Base-by-base conservation (phyloP, 2,329 filamentous ascomycete genomes). In the Neonectria neomacrospora region DNA sequence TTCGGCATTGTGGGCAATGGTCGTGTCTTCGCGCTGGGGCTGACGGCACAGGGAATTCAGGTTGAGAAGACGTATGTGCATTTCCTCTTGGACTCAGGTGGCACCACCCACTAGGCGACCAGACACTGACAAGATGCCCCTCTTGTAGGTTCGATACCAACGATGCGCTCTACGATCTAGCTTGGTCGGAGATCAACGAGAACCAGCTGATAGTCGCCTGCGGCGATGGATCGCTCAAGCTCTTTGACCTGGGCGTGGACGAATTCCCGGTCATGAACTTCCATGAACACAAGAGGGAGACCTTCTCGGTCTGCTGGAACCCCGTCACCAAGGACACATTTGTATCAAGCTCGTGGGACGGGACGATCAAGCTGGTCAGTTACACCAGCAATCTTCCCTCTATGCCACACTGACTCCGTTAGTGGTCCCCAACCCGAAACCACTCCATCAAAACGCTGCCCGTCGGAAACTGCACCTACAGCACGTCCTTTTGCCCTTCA, bases 1-100 rank as follows among this genome's bases (percentile, higher is more conserved):
- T 99, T 96, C 81, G 96, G 96, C 41, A 91, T 99, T 41, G 95
- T 99, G 37, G 96, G 96, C 51, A 99, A 99, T 82, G 96, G 96
- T 11, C 89, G 94, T 45, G 81, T 98, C 1, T 98, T 92, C 75
- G 89, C 95, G 61, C 84, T 98, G 26, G 91, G 90, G 30, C 81
- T 99, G 67, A 96, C 93, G 3, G 86, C 93, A 0, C 88, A 92
- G 64, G 96, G 96, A 10, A 91, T 97, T 61, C 88, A 91, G 57
- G 88, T 93, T 53, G 90, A 96, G 77, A 96, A 96, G 84, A 91
- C 87, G 90, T 95, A 76, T 72, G 81, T 70, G 28, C 14, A n/a
- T 16, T 5, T 26, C 37, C 22, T 23, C 44, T 37, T n/a, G 3
- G 14, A 41, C 67, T 64, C 48, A 62, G 37, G 16, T 8, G 32